Evolutionary conservation across 2,329 filamentous ascomycete genomes (phyloP).

Genomic region (Akanthomyces muscarius): DNA sequence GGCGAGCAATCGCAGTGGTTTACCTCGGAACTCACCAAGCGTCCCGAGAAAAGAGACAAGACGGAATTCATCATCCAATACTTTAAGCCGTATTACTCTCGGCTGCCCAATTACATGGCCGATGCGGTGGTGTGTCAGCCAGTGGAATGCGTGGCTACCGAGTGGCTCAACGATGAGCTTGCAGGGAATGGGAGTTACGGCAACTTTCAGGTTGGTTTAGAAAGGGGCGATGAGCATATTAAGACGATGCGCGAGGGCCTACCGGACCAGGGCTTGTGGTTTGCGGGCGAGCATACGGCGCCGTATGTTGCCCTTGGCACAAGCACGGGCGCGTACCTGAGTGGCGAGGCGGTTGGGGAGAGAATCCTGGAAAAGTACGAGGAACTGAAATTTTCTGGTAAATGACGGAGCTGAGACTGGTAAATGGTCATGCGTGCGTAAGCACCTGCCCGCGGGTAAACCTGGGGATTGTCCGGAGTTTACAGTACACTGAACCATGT

Average conservation of each 20-base stretch:
- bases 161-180: constrained; percentile 74
- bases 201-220: constrained; percentile 77
- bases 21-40: constrained; percentile 40
- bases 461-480: no score
- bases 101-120: constrained; percentile 63
- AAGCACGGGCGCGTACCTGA: constrained; percentile 88
- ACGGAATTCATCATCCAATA: constrained; percentile 57
- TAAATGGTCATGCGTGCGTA: no score
- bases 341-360: constrained; percentile 71
- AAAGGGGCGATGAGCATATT: constrained; percentile 68
- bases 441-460: no score
- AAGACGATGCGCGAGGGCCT: constrained; percentile 58
- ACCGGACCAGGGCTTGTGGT: constrained; percentile 69
- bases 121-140: constrained; percentile 57
- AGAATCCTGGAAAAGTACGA: constrained; percentile 57
- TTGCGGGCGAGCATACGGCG: constrained; percentile 86
- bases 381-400: no score
- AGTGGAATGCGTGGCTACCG: constrained; percentile 60
- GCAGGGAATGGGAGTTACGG: constrained; percentile 79
- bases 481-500: no score
- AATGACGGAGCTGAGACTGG: background rate
- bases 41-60: constrained; percentile 44
- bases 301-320: constrained; percentile 88
- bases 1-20: constrained; percentile 58
- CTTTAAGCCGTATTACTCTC: constrained; percentile 74